Evolutionary conservation across 2,329 filamentous ascomycete species (phyloP), one percentile per base, ranked within the genome.

Genomic region (Paecilomyces fulvus): DNA sequence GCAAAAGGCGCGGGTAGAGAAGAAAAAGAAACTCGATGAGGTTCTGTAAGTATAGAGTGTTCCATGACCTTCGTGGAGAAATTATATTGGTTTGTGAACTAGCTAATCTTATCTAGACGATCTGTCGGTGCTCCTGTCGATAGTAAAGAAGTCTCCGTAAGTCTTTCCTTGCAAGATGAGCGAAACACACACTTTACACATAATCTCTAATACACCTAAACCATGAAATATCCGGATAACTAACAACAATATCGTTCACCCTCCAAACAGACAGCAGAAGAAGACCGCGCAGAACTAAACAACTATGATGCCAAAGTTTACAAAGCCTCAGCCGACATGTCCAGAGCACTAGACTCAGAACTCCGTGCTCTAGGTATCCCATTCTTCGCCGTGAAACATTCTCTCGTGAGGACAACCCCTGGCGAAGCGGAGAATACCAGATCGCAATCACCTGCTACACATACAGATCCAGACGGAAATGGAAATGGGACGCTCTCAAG

Each of bases 251-350:
- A 21, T 37, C 17, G 51, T n/a, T 52, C 7, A 37, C n/a, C 58
- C 52, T 56, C 53, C 6, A 21, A 30, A 46, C 30, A 79, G 73
- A 77, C 75, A 28, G 68, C 69, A 7, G 71, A 80, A 59, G 76
- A 79, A 51, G 72, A 83, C 51, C 68, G 77, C 31, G 73, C 76
- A 51, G 85, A 88, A 66, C 70, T 88, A 7, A 66, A 73, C 30
- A 74, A 74, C 20, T 87, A 84, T 64, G 83, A 87, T 60, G 70
- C 72, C 54, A 88, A 88, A 64, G 81, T 88, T 14, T 81, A 86
- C 62, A 77, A 74, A 55, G 84, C 83, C 2, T 79, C 81, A 53
- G 70, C 71, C 46, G 74, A 80, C 10, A 86, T 88, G 84, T 77
- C 80, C 0, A 74, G 76, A n/a, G 79, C 79, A 12, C 81, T 86